Conservation (phyloP, 73 alveolate species). For the Paramecium octaurelia region DNA sequence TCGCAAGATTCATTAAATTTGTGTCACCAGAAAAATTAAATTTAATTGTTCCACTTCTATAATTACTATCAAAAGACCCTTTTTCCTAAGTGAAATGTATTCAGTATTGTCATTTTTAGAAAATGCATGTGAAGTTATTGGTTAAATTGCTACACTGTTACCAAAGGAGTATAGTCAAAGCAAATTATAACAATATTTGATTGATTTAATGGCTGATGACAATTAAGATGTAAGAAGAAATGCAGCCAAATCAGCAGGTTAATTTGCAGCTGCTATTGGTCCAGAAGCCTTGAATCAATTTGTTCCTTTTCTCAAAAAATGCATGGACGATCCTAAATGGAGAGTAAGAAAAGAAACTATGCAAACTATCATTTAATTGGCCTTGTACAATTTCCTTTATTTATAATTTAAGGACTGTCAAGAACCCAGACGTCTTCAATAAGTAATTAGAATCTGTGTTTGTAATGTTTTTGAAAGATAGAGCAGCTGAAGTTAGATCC, state of each 20-base stretch:
- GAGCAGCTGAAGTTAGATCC: constrained; percentile 94
- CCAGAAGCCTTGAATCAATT: constrained; percentile 79
- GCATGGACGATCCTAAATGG: constrained; percentile 95
- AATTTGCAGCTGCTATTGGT: constrained; percentile 90
- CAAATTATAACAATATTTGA: constrained; percentile 81
- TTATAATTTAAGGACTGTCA: neutral
- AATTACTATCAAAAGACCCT: constrained; percentile 48
- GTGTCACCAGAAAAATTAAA: constrained; percentile 77
- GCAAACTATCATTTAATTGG: constrained; percentile 81
- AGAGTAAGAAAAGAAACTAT: constrained; percentile 93
- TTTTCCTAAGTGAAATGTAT: constrained; percentile 58
- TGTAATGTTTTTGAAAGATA: constrained; percentile 89
- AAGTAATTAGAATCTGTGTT: constrained; percentile 81
- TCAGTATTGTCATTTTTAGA: constrained; percentile 40
- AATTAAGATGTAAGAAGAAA: constrained; percentile 93
- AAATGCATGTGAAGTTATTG: constrained; percentile 85
- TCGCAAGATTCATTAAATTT: constrained; percentile 66
- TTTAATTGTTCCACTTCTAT: constrained; percentile 57
- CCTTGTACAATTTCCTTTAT: neutral
- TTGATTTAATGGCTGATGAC: constrained; percentile 92
- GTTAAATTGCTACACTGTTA: constrained; percentile 83
- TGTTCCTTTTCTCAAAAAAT: constrained; percentile 75
- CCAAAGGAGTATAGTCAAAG: constrained; percentile 84
- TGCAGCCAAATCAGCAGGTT: constrained; percentile 84
- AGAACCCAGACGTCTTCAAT: constrained; percentile 87